Evolutionary conservation across 2,329 filamentous ascomycete genomes (phyloP).

Genomic region (Claviceps digitariae): DNA sequence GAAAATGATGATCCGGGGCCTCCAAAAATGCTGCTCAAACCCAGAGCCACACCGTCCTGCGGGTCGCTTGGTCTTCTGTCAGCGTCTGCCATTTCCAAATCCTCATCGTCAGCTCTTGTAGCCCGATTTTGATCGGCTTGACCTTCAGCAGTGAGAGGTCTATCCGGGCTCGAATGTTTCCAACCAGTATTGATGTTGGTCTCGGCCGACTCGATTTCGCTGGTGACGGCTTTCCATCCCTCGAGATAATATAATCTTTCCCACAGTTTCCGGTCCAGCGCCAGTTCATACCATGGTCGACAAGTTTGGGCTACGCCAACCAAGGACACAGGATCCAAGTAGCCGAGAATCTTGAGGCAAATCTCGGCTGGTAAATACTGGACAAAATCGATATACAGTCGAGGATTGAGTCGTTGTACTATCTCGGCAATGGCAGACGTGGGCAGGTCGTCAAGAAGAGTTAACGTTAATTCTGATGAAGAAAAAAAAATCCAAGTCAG

Average conservation of each 20-base stretch:
- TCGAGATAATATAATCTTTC: slow-evolving; percentile 68
- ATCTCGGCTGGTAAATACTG: slow-evolving; percentile 78
- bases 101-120: slow-evolving; percentile 33
- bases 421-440: slow-evolving; percentile 70
- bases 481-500: background rate
- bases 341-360: slow-evolving; percentile 76
- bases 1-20: slow-evolving; percentile 20
- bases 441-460: slow-evolving; percentile 62
- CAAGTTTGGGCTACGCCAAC: slow-evolving; percentile 69
- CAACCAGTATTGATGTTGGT: slow-evolving; percentile 36
- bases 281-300: slow-evolving; percentile 66
- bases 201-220: slow-evolving; percentile 56
- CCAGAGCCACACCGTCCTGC: slow-evolving; percentile 10
- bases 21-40: slow-evolving; percentile 21
- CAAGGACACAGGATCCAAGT: slow-evolving; percentile 69
- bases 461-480: slow-evolving; percentile 62
- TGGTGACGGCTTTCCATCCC: slow-evolving; percentile 64
- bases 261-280: slow-evolving; percentile 79
- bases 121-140: slow-evolving; percentile 43
- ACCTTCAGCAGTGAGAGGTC: slow-evolving; percentile 32
- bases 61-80: slow-evolving; percentile 14
- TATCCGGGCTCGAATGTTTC: slow-evolving; percentile 26
- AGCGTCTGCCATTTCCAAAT: slow-evolving; percentile 34
- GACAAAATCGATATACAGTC: slow-evolving; percentile 88
- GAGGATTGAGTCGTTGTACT: slow-evolving; percentile 64